Evolutionary conservation across 192 early-diverging fungal genomes (phyloP).

Genomic region (Lobosporangium transversale): DNA sequence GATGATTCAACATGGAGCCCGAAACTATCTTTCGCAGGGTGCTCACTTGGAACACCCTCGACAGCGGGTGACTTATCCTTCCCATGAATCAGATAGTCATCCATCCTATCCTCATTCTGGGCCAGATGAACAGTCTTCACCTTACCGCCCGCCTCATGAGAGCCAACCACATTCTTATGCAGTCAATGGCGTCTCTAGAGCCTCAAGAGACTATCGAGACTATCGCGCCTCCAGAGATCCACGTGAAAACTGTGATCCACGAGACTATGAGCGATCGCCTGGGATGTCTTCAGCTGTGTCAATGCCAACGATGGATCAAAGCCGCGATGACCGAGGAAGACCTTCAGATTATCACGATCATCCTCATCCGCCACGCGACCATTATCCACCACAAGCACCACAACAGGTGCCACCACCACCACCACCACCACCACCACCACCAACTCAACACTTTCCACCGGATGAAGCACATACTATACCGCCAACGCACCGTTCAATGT

Average conservation of each 20-base stretch:
- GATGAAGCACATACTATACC: not conserved
- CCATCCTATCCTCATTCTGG: not conserved
- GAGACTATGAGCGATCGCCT: constrained; percentile 6
- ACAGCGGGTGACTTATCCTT: not conserved
- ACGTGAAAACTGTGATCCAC: constrained; percentile 10
- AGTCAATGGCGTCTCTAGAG: not conserved
- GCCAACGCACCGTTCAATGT: not conserved
- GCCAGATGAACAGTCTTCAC: constrained; percentile 1
- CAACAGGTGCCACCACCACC: not conserved
- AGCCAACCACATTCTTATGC: constrained; percentile 5
- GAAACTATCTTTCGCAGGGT: not conserved
- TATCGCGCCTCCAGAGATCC: constrained; percentile 8
- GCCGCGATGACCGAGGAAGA: not conserved
- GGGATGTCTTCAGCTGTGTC: not conserved
- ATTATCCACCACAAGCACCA: not conserved
- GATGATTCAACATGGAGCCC: not conserved
- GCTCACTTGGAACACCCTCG: constrained; percentile 5
- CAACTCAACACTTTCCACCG: not conserved
- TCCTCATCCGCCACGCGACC: not conserved
- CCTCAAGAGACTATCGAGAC: constrained; percentile 16
- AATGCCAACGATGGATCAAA: not conserved
- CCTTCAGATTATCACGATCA: not conserved
- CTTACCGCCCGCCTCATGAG: constrained; percentile 6
- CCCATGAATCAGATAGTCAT: not conserved
- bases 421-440: constrained; percentile 1